Conservation (phyloP, 2,329 filamentous ascomycete species). For the Aspergillus novofumigatus region DNA sequence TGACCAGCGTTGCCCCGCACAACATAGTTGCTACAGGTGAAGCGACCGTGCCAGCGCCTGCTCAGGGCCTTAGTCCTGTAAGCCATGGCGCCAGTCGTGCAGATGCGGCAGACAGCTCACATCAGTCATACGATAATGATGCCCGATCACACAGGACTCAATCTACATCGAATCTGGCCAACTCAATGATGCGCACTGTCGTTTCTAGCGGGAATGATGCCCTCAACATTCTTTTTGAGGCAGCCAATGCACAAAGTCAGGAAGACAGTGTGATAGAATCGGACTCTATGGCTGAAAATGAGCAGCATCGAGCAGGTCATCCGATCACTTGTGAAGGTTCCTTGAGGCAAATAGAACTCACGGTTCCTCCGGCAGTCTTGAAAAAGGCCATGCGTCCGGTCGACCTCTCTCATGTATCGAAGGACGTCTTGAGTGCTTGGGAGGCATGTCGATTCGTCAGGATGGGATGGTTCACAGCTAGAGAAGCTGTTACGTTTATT, state of each 20-base stretch:
- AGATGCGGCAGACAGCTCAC: not conserved
- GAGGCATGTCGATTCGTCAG: conserved; percentile 50
- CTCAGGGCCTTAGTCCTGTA: not conserved
- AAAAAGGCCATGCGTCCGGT: conserved; percentile 23
- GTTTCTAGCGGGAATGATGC: conserved; percentile 54
- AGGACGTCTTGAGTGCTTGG: conserved; percentile 44
- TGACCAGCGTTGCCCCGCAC: conserved; percentile 3
- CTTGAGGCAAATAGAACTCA: conserved; percentile 15
- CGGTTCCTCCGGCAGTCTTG: conserved; percentile 15
- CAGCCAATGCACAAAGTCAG: conserved; percentile 40
- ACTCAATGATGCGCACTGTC: conserved; percentile 42
- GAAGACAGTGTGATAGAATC: conserved; percentile 31
- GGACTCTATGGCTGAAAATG: conserved; percentile 19
- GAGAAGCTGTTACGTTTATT: conserved; percentile 51
- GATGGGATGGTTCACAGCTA: conserved; percentile 54
- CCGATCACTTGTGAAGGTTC: conserved; percentile 11
- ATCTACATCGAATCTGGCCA: conserved; percentile 29
- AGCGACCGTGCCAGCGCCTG: not conserved
- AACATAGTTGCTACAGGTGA: conserved; percentile 1
- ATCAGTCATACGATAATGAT: conserved; percentile 4
- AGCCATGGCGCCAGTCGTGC: conserved; percentile 1
- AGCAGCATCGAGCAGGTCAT: conserved; percentile 13
- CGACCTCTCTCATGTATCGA: conserved; percentile 24
- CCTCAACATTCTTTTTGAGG: conserved; percentile 50
- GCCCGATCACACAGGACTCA: conserved; percentile 16